Evolutionary conservation across 2,329 filamentous ascomycete species (phyloP).

Genomic region (Colletotrichum cordylinicola): DNA sequence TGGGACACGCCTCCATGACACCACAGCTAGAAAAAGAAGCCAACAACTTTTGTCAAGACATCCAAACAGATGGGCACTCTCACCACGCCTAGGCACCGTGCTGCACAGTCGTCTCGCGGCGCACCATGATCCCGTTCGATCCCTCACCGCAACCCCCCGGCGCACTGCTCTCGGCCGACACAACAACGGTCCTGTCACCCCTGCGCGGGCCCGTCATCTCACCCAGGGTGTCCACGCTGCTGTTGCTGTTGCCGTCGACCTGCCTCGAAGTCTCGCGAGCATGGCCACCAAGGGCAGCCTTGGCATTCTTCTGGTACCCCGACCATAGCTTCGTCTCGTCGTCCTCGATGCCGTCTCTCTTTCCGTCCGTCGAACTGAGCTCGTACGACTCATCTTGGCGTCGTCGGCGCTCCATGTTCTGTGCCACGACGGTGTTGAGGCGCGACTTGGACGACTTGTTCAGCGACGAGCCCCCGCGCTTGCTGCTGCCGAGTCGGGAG

Average conservation of each 20-base stretch:
- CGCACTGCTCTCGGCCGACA: not conserved
- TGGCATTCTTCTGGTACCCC: not conserved
- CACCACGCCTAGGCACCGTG: not conserved
- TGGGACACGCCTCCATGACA: not conserved
- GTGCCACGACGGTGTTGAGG: not conserved
- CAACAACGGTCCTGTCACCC: not conserved
- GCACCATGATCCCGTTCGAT: not conserved
- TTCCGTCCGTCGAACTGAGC: conserved; percentile 2
- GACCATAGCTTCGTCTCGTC: conserved; percentile 22
- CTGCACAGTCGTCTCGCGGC: not conserved
- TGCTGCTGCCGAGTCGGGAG: not conserved
- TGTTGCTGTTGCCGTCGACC: not conserved
- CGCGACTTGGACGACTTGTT: not conserved
- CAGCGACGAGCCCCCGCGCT: not conserved
- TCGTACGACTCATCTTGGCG: conserved; percentile 9
- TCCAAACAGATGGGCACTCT: not conserved
- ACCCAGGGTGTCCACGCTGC: not conserved
- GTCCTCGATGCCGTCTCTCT: not conserved
- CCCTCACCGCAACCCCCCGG: not conserved
- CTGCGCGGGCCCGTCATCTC: not conserved
- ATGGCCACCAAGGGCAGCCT: not conserved
- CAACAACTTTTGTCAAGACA: not conserved
- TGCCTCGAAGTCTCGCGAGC: not conserved
- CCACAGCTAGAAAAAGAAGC: not conserved
- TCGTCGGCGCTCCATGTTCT: conserved; percentile 16